Conservation (phyloP, 2,329 filamentous ascomycete species). For the Aspergillus neoniger region DNA sequence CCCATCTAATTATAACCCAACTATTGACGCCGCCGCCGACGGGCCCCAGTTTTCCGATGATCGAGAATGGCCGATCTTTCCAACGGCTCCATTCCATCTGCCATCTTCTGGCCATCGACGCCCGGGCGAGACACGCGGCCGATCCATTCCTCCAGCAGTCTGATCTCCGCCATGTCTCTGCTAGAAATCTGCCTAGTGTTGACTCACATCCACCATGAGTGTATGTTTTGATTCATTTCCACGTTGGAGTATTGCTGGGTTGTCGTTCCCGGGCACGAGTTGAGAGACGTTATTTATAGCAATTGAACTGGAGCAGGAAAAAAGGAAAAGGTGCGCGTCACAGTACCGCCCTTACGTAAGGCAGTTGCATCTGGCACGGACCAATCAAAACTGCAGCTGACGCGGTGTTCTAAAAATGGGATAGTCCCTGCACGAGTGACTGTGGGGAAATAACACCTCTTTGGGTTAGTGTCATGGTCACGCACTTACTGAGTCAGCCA, state of each 20-base stretch:
- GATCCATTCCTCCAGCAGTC: background rate
- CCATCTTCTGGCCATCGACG: background rate
- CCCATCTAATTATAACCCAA: background rate
- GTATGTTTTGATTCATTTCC: background rate
- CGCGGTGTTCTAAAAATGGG: slow-evolving; percentile 3
- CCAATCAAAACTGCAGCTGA: background rate
- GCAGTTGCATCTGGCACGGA: background rate
- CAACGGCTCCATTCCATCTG: background rate
- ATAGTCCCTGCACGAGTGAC: background rate
- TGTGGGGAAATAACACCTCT: background rate
- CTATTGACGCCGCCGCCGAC: slow-evolving; percentile 18
- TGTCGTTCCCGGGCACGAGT: too few species aligned
- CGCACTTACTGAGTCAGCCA: background rate
- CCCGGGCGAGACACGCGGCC: slow-evolving; percentile 8
- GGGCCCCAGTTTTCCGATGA: slow-evolving; percentile 2
- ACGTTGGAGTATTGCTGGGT: too few species aligned
- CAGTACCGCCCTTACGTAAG: background rate
- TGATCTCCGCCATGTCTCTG: background rate
- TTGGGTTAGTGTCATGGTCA: background rate
- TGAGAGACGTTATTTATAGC: too few species aligned
- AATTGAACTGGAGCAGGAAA: too few species aligned
- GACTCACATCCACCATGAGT: background rate
- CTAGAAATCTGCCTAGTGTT: background rate
- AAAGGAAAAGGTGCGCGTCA: too few species aligned
- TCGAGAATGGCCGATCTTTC: slow-evolving; percentile 1